These are phyloP conservation scores for Cladosporium sp. DNA, from an alignment of 2,329 filamentous ascomycete genomes.

Conservation along the genomic window DNA sequence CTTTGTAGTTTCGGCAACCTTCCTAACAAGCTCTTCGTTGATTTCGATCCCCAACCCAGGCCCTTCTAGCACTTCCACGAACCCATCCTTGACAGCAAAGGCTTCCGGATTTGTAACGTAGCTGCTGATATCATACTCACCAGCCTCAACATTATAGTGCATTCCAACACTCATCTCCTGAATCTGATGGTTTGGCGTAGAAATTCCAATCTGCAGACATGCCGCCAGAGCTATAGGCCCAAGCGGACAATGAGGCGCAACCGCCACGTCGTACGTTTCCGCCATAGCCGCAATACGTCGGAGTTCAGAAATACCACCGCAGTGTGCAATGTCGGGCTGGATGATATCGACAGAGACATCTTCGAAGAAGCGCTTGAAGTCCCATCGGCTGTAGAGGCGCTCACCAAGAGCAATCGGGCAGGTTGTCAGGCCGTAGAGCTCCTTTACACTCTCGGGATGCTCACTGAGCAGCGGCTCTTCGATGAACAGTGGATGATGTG, in stretches of 20 bases:
- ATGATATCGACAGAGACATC: slow-evolving; percentile 63
- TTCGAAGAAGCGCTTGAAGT: slow-evolving; percentile 66
- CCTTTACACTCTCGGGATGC: slow-evolving; percentile 60
- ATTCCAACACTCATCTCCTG: slow-evolving; percentile 76
- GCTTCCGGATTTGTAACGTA: slow-evolving; percentile 23
- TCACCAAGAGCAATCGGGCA: slow-evolving; percentile 68
- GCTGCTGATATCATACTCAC: slow-evolving; percentile 52
- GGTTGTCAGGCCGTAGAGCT: slow-evolving; percentile 51
- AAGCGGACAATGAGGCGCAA: slow-evolving; percentile 68
- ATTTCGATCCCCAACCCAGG: slow-evolving; percentile 25
- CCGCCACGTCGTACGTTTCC: slow-evolving; percentile 66
- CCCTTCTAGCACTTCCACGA: slow-evolving; percentile 18
- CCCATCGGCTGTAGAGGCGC: slow-evolving; percentile 65
- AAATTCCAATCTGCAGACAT: slow-evolving; percentile 60
- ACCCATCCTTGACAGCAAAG: slow-evolving; percentile 22
- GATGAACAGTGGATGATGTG: slow-evolving; percentile 64
- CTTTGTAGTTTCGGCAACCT: slow-evolving; percentile 51
- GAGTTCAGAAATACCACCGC: slow-evolving; percentile 68
- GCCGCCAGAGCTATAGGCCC: slow-evolving; percentile 69
- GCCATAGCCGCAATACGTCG: slow-evolving; percentile 64
- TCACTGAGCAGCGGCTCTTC: slow-evolving; percentile 69
- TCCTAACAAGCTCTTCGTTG: slow-evolving; percentile 62
- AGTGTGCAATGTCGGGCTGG: slow-evolving; percentile 64
- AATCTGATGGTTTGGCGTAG: slow-evolving; percentile 62
- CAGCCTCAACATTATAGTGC: slow-evolving; percentile 64